These are phyloP conservation scores for Stenogyne calaminthoides DNA, from an alignment of 305 asterid species.

Conservation along the genomic window DNA sequence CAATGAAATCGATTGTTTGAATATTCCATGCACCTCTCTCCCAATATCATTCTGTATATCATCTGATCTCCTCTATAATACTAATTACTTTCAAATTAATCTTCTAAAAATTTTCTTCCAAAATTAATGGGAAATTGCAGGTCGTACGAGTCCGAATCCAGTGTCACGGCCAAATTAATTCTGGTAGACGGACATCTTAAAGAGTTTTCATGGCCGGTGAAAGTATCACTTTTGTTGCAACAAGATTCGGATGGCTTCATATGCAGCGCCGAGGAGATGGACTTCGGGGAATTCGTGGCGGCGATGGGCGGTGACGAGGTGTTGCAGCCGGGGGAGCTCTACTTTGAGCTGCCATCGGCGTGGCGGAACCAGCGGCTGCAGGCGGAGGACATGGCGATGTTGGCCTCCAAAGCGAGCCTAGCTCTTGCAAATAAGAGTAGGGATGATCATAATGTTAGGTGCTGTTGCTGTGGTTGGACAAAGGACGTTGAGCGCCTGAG, in stretches of 20 bases:
- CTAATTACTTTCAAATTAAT: neutral
- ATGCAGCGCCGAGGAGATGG: slow-evolving; percentile 71
- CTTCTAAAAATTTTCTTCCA: neutral
- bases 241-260: slow-evolving; percentile 46
- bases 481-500: slow-evolving; percentile 29
- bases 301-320: slow-evolving; percentile 52
- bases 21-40: slow-evolving; percentile 20
- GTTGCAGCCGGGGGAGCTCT: slow-evolving; percentile 61
- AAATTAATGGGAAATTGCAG: slow-evolving; percentile 49
- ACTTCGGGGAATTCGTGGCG: slow-evolving; percentile 47
- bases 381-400: slow-evolving; percentile 58
- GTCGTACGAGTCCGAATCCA: slow-evolving; percentile 35
- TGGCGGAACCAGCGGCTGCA: slow-evolving; percentile 52
- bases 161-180: slow-evolving; percentile 48
- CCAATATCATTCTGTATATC: neutral
- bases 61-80: neutral
- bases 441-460: neutral
- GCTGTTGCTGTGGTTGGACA: slow-evolving; percentile 29
- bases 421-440: slow-evolving; percentile 41
- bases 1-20: slow-evolving; percentile 25
- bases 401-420: slow-evolving; percentile 63
- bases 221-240: slow-evolving; percentile 44
- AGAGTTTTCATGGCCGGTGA: slow-evolving; percentile 49
- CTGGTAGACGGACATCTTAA: slow-evolving; percentile 48
- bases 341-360: slow-evolving; percentile 57